Conservation (phyloP, 2,329 filamentous ascomycete species). For the Rosellinia necatrix region DNA sequence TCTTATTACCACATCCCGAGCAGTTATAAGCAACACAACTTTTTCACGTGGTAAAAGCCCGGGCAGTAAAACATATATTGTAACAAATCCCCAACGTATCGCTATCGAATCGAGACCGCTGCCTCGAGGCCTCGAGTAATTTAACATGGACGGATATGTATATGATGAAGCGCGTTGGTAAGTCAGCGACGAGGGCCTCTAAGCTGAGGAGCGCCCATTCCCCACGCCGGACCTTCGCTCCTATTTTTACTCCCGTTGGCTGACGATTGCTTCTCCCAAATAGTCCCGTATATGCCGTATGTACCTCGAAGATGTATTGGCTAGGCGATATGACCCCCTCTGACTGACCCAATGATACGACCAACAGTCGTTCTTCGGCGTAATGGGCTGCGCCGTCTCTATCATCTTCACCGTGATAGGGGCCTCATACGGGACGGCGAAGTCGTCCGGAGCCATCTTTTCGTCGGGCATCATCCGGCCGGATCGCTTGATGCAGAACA, state of each 20-base stretch:
- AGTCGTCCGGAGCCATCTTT: slow-evolving; percentile 68
- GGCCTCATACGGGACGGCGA: slow-evolving; percentile 96
- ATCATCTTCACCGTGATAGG: slow-evolving; percentile 96
- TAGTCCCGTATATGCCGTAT: slow-evolving; percentile 52
- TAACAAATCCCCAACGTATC: background rate
- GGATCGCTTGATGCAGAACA: slow-evolving; percentile 51
- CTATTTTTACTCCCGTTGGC: background rate
- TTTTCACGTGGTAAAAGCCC: background rate
- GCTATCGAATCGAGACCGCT: background rate
- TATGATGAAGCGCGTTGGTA: slow-evolving; percentile 22
- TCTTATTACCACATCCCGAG: background rate
- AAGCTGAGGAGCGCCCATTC: background rate
- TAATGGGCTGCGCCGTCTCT: slow-evolving; percentile 82
- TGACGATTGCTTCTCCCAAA: background rate
- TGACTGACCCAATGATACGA: background rate
- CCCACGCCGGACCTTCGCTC: background rate
- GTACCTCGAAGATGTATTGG: slow-evolving; percentile 22
- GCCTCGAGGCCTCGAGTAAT: background rate
- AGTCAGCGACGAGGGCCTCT: background rate
- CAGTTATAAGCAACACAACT: background rate
- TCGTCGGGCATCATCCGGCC: slow-evolving; percentile 50
- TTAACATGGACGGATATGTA: slow-evolving; percentile 15
- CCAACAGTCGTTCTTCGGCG: slow-evolving; percentile 74
- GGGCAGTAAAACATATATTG: background rate
- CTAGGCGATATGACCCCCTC: background rate